Percentiles rank a stretch among this genome's conserved stretches.
Evolutionary conservation across 202 grass and related monocot species (phyloP).

Genomic region (Thinopyrum obtusiflorum): DNA sequence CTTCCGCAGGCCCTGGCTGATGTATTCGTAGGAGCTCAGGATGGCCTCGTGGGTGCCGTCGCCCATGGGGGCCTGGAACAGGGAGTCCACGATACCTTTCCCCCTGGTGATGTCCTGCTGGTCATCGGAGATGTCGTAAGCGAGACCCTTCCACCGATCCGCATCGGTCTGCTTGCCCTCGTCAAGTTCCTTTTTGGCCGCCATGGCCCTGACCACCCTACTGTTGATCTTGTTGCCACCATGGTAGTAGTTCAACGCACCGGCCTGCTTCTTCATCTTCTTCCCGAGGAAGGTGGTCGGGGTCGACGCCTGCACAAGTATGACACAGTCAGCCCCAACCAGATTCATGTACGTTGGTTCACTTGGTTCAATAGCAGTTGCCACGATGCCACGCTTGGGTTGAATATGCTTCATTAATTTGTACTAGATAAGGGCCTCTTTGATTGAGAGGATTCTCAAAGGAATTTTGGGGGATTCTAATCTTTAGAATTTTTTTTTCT

Average conservation of each 20-base stretch:
- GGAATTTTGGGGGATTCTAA: no score
- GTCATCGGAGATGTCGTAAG: slow-evolving; percentile 71
- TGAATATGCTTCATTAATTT: neutral
- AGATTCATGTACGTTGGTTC: neutral
- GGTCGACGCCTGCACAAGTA: slow-evolving; percentile 9
- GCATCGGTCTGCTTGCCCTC: slow-evolving; percentile 51
- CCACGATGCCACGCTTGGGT: neutral
- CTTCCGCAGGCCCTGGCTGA: slow-evolving; percentile 71
- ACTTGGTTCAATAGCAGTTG: neutral
- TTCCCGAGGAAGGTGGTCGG: slow-evolving; percentile 42
- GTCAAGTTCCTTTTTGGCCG: slow-evolving; percentile 36
- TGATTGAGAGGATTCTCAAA: no score
- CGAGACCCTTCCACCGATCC: slow-evolving; percentile 64
- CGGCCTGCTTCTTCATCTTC: slow-evolving; percentile 39
- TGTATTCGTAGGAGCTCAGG: slow-evolving; percentile 70
- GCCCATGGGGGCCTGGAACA: slow-evolving; percentile 79
- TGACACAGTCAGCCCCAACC: neutral
- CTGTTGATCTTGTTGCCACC: slow-evolving; percentile 22
- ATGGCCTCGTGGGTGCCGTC: slow-evolving; percentile 79
- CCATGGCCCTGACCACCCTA: slow-evolving; percentile 36
- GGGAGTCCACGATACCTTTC: slow-evolving; percentile 66
- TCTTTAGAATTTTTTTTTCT: no score
- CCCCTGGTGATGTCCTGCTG: slow-evolving; percentile 92
- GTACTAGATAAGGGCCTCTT: neutral
- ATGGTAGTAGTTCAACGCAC: slow-evolving; percentile 39